Base-by-base conservation (phyloP, 371 early-diverging fungal genomes). In the Antonospora locustae region DNA sequence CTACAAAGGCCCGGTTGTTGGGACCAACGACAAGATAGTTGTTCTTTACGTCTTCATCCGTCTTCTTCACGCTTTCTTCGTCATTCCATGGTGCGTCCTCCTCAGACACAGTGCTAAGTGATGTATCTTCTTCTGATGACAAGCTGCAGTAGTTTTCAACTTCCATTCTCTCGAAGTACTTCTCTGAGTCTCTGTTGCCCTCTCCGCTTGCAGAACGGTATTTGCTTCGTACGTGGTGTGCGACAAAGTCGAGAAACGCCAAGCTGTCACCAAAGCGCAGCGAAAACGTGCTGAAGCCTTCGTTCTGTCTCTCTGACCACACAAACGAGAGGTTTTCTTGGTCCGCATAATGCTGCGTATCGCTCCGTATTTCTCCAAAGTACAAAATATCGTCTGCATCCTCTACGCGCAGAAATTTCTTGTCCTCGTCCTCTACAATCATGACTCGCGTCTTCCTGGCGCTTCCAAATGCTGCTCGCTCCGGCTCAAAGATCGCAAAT, bases 261-360 rank as follows among this genome's bases (percentile, higher is more conserved):
- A 67, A 37, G 30, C 61, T 59, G 9, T 55, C 40, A 14, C 24
- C 14, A 61, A 75, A 75, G 16, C 29, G 46, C 9, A 73, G n/a
- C n/a, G 55, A 37, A 49, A 67, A 73, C 25, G 73, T 67, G 23
- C 57, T 40, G 48, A 59, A 65, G 14, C 11, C 40, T 11, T 39
- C 37, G 3, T 66, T 54, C 22, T 55, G 55, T 20, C 39, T 36
- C 4, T 64, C 58, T 30, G 65, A 61, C 73, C 73, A 75, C 7
- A 73, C 71, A 64, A 75, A 72, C 20, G 62, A 68, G 19, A 43
- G 55, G n/a, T 46, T 67, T 12, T 50, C 50, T 32, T 70, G 54
- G 47, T 75, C 76, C 45, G 69, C 65, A 39, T 75, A 75, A 50
- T 70, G 73, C 30, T 72, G 69, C 2, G 64, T 71, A 7, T 63